These are phyloP conservation scores for Lipomyces yamanashiensis DNA, from an alignment of 805 yeast species.

Conservation along the genomic window DNA sequence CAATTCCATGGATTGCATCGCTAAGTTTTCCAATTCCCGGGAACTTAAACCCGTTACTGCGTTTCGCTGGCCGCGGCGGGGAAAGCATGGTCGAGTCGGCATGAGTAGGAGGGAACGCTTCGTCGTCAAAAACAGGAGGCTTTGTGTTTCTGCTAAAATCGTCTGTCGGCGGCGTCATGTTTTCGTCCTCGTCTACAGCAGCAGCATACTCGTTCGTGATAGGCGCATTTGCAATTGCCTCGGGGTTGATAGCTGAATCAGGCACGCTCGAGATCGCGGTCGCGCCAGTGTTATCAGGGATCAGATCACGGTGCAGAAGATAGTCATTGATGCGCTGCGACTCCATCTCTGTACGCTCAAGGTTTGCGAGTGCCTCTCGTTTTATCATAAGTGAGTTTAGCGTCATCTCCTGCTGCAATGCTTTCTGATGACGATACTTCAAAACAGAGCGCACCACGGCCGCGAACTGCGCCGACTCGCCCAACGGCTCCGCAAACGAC, in stretches of 20 bases:
- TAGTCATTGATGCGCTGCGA: constrained; percentile 49
- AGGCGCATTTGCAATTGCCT: constrained; percentile 13
- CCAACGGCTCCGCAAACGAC: constrained; percentile 68
- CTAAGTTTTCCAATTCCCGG: constrained; percentile 60
- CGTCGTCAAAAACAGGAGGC: constrained; percentile 25
- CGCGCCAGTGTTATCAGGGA: constrained; percentile 4
- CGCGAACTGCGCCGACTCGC: constrained; percentile 71
- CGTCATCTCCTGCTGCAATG: constrained; percentile 56
- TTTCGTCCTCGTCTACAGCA: constrained; percentile 14
- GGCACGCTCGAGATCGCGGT: constrained; percentile 2
- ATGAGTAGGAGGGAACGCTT: constrained; percentile 38
- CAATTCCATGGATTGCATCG: constrained; percentile 60
- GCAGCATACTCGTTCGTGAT: constrained; percentile 18
- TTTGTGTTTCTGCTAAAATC: constrained; percentile 1
- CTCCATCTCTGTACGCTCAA: constrained; percentile 53
- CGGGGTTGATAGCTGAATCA: constrained; percentile 9
- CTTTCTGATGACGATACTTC: constrained; percentile 63
- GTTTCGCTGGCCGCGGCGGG: constrained; percentile 37
- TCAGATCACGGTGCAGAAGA: constrained; percentile 25
- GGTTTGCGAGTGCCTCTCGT: constrained; percentile 44
- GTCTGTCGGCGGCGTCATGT: constrained; percentile 5
- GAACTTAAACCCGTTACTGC: constrained; percentile 53
- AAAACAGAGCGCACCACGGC: constrained; percentile 61
- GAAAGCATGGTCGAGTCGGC: constrained; percentile 24
- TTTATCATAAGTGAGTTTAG: constrained; percentile 48